A percentile compares a stretch with the other conserved stretches of the same genome.
Evolutionary conservation across 2,329 filamentous ascomycete species (phyloP).

Genomic region (Colletotrichum sansevieriae): DNA sequence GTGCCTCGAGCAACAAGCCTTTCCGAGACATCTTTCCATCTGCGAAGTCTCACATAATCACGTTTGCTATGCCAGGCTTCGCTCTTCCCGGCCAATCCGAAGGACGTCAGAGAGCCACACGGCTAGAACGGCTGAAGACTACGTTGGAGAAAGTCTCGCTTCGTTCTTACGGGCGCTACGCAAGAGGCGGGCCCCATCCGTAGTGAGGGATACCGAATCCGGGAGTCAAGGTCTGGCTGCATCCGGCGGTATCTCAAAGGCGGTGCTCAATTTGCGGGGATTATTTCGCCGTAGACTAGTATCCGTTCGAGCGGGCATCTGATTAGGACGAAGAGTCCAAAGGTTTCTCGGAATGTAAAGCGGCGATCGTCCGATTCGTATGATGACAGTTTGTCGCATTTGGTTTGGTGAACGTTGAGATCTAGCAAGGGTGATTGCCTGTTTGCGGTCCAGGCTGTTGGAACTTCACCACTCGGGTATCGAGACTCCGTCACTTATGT

Average conservation of each 20-base stretch:
- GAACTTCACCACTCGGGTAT: not conserved
- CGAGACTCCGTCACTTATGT: not conserved
- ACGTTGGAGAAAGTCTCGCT: not conserved
- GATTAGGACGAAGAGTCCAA: not conserved
- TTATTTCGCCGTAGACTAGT: not conserved
- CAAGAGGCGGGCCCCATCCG: conserved; percentile 16
- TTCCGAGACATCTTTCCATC: conserved; percentile 19
- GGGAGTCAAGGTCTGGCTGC: not conserved
- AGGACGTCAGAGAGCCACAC: not conserved
- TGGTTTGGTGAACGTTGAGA: conserved; percentile 8
- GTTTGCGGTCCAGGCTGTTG: conserved; percentile 14
- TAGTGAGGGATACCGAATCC: not conserved
- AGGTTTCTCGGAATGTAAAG: not conserved
- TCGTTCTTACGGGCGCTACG: conserved; percentile 12
- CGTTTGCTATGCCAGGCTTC: not conserved
- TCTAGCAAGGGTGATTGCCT: not conserved
- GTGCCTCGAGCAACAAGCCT: conserved; percentile 13
- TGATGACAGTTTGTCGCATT: not conserved
- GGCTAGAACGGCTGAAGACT: conserved; percentile 5
- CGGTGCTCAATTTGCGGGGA: not conserved
- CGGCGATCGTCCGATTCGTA: not conserved
- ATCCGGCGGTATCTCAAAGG: conserved; percentile 11
- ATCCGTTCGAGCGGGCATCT: not conserved
- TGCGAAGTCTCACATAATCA: conserved; percentile 8
- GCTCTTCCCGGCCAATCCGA: not conserved